These are phyloP conservation scores for Fusarium bactridioides DNA, from an alignment of 2,329 filamentous ascomycete species.

Conservation along the genomic window DNA sequence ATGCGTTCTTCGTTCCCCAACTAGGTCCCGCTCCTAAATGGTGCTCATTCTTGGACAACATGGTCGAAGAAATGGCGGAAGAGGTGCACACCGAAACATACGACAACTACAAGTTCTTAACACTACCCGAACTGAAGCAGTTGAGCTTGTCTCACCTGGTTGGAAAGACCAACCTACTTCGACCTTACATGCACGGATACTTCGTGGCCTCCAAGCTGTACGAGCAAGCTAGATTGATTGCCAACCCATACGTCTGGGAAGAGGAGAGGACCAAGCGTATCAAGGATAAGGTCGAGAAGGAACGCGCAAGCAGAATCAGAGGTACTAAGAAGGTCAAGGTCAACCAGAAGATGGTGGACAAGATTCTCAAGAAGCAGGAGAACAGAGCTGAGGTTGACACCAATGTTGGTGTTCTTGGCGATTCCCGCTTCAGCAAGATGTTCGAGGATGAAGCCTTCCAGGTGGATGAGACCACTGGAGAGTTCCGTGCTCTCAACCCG, in stretches of 20 bases:
- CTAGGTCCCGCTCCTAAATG: slow-evolving; percentile 92
- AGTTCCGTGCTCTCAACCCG: slow-evolving; percentile 90
- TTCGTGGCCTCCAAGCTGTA: slow-evolving; percentile 96
- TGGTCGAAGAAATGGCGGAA: slow-evolving; percentile 99
- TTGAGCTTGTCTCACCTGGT: slow-evolving; percentile 89
- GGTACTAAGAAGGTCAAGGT: slow-evolving; percentile 98
- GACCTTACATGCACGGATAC: slow-evolving; percentile 99
- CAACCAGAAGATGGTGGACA: slow-evolving; percentile 83
- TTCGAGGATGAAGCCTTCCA: slow-evolving; percentile 94
- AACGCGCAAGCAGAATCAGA: slow-evolving; percentile 92
- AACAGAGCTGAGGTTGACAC: slow-evolving; percentile 65
- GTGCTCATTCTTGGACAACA: slow-evolving; percentile 96
- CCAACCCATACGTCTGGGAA: slow-evolving; percentile 92
- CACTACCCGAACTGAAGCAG: slow-evolving; percentile 81
- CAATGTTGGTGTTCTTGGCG: slow-evolving; percentile 74
- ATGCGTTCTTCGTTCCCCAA: slow-evolving; percentile 94
- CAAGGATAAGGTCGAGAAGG: slow-evolving; percentile 95
- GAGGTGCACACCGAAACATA: slow-evolving; percentile 81
- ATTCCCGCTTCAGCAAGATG: slow-evolving; percentile 85
- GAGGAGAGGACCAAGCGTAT: slow-evolving; percentile 91
- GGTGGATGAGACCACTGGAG: slow-evolving; percentile 87
- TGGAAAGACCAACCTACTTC: slow-evolving; percentile 85
- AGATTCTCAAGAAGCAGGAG: slow-evolving; percentile 71
- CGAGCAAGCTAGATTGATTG: slow-evolving; percentile 91
- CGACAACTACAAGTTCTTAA: slow-evolving; percentile 99